These are phyloP conservation scores for Neocucurbitaria cava DNA, from an alignment of 2,329 filamentous ascomycete genomes.

Conservation along the genomic window DNA sequence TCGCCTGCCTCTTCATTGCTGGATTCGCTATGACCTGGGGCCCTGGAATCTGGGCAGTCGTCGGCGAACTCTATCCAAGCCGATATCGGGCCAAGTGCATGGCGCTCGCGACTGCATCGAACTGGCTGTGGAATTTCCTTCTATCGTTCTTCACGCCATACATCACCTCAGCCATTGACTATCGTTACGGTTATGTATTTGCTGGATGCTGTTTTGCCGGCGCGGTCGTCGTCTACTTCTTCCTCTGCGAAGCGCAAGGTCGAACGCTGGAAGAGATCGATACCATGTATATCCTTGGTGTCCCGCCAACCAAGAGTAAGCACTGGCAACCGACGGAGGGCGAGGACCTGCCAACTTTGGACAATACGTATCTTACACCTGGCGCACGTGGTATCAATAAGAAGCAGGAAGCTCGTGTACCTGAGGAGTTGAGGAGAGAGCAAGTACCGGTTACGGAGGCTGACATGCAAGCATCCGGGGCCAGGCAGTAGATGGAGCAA, in stretches of 20 bases:
- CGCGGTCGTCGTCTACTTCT: slow-evolving; percentile 75
- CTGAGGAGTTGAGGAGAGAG: slow-evolving; percentile 32
- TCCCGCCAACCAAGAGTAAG: slow-evolving; percentile 68
- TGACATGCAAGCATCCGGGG: slow-evolving; percentile 21
- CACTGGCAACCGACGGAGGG: slow-evolving; percentile 56
- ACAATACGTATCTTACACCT: slow-evolving; percentile 43
- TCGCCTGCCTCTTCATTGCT: slow-evolving; percentile 72
- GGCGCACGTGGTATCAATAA: slow-evolving; percentile 45
- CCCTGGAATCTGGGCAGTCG: slow-evolving; percentile 73
- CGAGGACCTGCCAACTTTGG: slow-evolving; percentile 42
- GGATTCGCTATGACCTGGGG: slow-evolving; percentile 75
- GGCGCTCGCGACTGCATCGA: slow-evolving; percentile 53
- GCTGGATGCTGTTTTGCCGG: slow-evolving; percentile 73
- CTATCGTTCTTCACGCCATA: slow-evolving; percentile 78
- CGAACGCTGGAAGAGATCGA: slow-evolving; percentile 81
- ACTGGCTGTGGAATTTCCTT: slow-evolving; percentile 55
- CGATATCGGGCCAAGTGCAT: slow-evolving; percentile 57
- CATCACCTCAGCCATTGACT: slow-evolving; percentile 75
- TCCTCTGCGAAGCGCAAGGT: slow-evolving; percentile 76
- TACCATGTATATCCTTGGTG: slow-evolving; percentile 70
- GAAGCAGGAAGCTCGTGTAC: slow-evolving; percentile 39
- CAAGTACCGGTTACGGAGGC: slow-evolving; percentile 18
- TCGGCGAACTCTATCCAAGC: slow-evolving; percentile 70
- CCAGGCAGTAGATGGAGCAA: slow-evolving; percentile 5
- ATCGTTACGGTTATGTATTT: slow-evolving; percentile 78